Evolutionary conservation across 768 basidiomycete species (phyloP), one percentile per base, ranked within the genome.

Genomic region (Boletus huronensis): DNA sequence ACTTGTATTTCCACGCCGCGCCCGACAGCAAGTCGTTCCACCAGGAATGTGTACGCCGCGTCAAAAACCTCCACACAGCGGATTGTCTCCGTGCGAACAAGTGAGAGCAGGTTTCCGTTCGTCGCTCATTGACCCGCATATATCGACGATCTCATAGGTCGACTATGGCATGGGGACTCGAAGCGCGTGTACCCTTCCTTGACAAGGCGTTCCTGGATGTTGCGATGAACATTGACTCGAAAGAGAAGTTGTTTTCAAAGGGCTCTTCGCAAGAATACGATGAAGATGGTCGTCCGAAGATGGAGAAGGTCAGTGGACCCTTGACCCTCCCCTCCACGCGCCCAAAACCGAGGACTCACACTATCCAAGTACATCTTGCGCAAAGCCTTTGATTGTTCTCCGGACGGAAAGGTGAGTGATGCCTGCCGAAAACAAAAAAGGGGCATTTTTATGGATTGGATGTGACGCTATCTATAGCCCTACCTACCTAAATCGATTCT

Each of bases 91-190:
- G 97, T 49, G 97, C 97, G 55, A 99, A 99, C 83, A 99, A 99
- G 92, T 90, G 56, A 60, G 56, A 60, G 81, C 68, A 31, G n/a
- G 23, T 10, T 40, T 17, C 2, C 39, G 26, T 43, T 46, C 42
- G 35, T 32, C 11, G 48, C 26, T 17, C 29, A 41, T 17, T 39
- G 29, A 38, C 29, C 26, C 32, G 57, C 26, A 41, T 31, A 39
- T 53, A 40, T 41, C 58, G 49, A 57, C 41, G 19, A n/a, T 40
- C 46, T 54, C 42, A 41, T 58, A 90, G 90, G 67, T 97, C 95
- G 26, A 98, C 97, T 8, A 98, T 99, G 97, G 97, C 97, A 1
- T 99, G 96, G 95, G 97, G 97, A 58, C 84, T 99, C 44, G 97
- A 99, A 71, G 94, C 94, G 3, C 92, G 97, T 45, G 97, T 99